Base-by-base conservation (phyloP, 352 stramenopile genomes). In the Pythium biforme region DNA sequence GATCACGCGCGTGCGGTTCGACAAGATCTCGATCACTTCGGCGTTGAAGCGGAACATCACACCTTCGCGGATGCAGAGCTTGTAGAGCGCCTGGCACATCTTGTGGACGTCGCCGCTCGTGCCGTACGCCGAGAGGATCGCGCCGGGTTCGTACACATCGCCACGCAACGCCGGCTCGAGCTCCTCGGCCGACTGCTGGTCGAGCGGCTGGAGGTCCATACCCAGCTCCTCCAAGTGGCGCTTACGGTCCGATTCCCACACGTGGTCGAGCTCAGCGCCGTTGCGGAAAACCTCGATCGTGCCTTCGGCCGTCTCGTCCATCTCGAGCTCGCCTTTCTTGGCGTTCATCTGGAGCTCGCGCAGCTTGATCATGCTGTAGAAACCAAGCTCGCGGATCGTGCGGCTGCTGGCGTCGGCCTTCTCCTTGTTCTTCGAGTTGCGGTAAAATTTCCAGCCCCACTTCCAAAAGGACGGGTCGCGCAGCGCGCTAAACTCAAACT, bases 21-120 rank as follows among this genome's bases (percentile, higher is more conserved):
- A 86, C 22, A 95, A 68, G 33, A 95, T 77, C 46, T 95, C 82
- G 26, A 85, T 73, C 49, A 95, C 74, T 34, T 95, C 86, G 3
- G 86, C 91, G 52, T 90, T 89, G 53, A 95, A 92, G 48, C 84
- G 86, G 71, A 95, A 95, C 86, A 95, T 93, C 50, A 95, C 86
- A 26, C 86, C 86, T 55, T 94, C 77, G 6, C 83, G 81, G 68
- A 90, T 79, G 54, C 83, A 95, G 20, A 94, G 70, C 11, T 75
- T 69, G 65, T 91, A 89, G 19, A 95, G 79, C 46, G 84, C 88
- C 58, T 89, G 71, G 59, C 86, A 95, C 77, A 92, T 92, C 73
- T 95, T 95, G 74, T 95, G 83, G 52, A 95, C 84, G 63, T 95
- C 86, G 49, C 86, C 86, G 70, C 86, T 95, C 12, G 86, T 94